A percentile compares a stretch with the other conserved stretches of the same genome.
These are phyloP conservation scores for Populus hybrid DNA, from an alignment of 441 rosid genomes.

Conservation along the genomic window DNA sequence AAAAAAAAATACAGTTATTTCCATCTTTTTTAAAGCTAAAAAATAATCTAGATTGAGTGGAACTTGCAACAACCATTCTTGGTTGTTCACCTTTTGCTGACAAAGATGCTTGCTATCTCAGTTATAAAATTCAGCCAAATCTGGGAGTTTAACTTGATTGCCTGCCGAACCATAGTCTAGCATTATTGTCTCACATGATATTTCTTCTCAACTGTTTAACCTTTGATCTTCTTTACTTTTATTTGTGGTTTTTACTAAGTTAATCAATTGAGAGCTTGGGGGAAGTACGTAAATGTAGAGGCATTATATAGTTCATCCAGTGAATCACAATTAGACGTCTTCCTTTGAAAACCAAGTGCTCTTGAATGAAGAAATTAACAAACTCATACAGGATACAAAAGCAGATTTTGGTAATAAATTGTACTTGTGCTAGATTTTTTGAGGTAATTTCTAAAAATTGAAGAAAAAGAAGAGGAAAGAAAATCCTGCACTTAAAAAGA, in stretches of 20 bases:
- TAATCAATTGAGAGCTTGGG: too few species aligned
- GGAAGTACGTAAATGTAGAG: background rate
- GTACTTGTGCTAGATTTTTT: conserved; percentile 2
- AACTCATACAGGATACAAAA: conserved; percentile 16
- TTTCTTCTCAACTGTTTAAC: too few species aligned
- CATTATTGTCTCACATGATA: too few species aligned
- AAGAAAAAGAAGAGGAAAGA: background rate
- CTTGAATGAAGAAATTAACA: conserved; percentile 14
- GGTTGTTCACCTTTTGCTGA: background rate
- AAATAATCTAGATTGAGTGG: too few species aligned
- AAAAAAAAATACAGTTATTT: too few species aligned
- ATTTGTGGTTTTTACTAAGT: too few species aligned
- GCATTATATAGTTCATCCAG: background rate
- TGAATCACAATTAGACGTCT: background rate
- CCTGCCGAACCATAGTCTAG: too few species aligned
- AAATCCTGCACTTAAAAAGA: background rate
- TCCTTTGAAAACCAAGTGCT: conserved; percentile 8
- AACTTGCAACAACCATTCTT: too few species aligned
- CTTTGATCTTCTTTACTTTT: too few species aligned
- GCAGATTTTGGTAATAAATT: conserved; percentile 17
- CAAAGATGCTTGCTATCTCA: background rate
- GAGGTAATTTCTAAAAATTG: conserved; percentile 12
- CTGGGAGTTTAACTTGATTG: too few species aligned
- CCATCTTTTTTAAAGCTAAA: too few species aligned
- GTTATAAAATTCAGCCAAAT: too few species aligned